phyloP scores from a whole-genome alignment of 305 asterid species.

The Ajuga reptans region DNA sequence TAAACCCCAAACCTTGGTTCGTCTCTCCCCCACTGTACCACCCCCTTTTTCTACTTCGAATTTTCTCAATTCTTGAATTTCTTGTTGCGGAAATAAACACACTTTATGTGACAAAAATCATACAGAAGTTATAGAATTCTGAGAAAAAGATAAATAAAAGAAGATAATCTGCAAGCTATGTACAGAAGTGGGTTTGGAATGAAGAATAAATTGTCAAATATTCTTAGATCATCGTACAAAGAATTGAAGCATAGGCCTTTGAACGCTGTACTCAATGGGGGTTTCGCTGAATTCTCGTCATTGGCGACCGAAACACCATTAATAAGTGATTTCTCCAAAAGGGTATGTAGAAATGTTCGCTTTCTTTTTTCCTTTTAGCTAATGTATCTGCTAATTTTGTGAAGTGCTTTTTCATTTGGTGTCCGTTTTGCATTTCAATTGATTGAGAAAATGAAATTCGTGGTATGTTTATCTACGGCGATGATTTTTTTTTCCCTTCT shows the following conservation, averaged over 20 bases:
- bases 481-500: background rate
- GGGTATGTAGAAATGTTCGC: conserved; percentile 32
- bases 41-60: background rate
- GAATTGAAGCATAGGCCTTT: conserved; percentile 30
- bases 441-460: background rate
- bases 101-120: background rate
- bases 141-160: background rate
- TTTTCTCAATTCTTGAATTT: conserved; percentile 13
- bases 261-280: conserved; percentile 27
- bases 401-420: background rate
- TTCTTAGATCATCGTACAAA: conserved; percentile 35
- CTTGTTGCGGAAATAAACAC: background rate
- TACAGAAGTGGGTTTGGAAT: conserved; percentile 38
- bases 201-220: conserved; percentile 30
- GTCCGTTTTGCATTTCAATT: background rate
- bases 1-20: conserved; percentile 20
- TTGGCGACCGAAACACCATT: conserved; percentile 29
- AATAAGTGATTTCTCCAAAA: conserved; percentile 26
- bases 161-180: conserved; percentile 14
- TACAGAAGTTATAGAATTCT: background rate
- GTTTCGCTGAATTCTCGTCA: conserved; percentile 40
- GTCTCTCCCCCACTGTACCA: no score
- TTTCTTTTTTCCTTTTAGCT: conserved; percentile 1
- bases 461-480: background rate
- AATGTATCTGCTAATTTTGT: background rate